Evolutionary conservation across 495 filamentous ascomycete genomes (phyloP).

Genomic region (Glarea lozoyensis): DNA sequence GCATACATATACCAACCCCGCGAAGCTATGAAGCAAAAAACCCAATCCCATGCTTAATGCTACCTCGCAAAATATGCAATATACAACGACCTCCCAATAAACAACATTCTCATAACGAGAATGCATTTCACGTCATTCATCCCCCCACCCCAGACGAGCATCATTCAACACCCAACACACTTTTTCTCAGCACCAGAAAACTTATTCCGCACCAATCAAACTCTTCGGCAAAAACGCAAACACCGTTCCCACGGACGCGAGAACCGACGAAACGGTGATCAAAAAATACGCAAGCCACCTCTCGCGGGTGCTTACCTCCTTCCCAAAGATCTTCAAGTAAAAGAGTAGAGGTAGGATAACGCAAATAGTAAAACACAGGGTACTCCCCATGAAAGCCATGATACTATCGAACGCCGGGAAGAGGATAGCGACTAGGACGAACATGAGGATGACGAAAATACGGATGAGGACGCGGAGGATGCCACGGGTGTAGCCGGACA

Average conservation of each 20-base stretch:
- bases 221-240: constrained; percentile 80
- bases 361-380: constrained; percentile 91
- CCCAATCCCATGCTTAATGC: too few species aligned
- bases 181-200: too few species aligned
- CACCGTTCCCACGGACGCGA: constrained; percentile 72
- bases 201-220: constrained; percentile 35
- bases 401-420: constrained; percentile 88
- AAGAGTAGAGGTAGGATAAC: constrained; percentile 85
- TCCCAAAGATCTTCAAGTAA: constrained; percentile 86
- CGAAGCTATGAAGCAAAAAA: too few species aligned
- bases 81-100: too few species aligned
- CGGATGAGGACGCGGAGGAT: constrained; percentile 53
- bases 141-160: too few species aligned
- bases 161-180: too few species aligned
- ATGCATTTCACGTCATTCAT: too few species aligned
- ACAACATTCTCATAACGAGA: too few species aligned
- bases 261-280: constrained; percentile 54
- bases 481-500: constrained; percentile 49
- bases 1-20: too few species aligned
- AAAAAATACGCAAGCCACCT: constrained; percentile 58
- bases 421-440: constrained; percentile 64
- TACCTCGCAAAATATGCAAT: too few species aligned
- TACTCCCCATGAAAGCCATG: constrained; percentile 86
- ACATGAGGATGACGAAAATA: constrained; percentile 44
- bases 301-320: constrained; percentile 59